These are phyloP conservation scores for Globisporangium spinosum DNA, from an alignment of 352 stramenopile genomes.

Conservation along the genomic window DNA sequence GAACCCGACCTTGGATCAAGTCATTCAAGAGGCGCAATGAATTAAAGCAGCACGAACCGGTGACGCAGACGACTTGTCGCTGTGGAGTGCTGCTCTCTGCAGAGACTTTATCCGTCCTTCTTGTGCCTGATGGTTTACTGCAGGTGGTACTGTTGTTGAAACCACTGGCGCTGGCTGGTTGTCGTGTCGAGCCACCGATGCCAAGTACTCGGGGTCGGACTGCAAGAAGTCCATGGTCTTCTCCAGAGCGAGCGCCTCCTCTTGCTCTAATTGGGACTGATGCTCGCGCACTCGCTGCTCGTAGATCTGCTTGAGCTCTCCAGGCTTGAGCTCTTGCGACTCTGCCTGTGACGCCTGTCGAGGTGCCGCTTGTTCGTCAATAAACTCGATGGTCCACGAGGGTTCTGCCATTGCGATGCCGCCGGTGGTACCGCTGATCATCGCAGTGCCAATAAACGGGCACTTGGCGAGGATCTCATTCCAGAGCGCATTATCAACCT, in stretches of 20 bases:
- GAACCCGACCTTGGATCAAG: background rate
- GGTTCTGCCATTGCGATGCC: constrained; percentile 21
- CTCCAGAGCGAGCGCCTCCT: constrained; percentile 35
- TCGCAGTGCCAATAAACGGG: constrained; percentile 32
- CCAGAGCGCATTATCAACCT: constrained; percentile 62
- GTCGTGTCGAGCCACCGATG: constrained; percentile 5
- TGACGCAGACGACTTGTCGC: background rate
- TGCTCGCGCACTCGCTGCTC: constrained; percentile 33
- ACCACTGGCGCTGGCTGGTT: background rate
- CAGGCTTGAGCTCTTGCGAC: constrained; percentile 14
- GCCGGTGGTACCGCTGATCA: background rate
- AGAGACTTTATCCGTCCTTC: background rate
- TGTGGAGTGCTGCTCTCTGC: background rate
- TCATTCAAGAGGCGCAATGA: too few species aligned
- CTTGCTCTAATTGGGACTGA: constrained; percentile 27
- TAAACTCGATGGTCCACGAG: constrained; percentile 36
- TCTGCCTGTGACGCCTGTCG: background rate
- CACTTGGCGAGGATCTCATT: constrained; percentile 41
- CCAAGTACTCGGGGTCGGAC: constrained; percentile 43
- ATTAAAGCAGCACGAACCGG: background rate
- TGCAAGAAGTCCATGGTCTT: constrained; percentile 56
- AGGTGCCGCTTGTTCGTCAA: constrained; percentile 43
- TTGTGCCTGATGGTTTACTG: background rate
- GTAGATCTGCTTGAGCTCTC: constrained; percentile 44
- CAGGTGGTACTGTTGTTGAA: background rate